Base-by-base conservation (phyloP, 2,329 filamentous ascomycete species). In the Tolypocladium endophyticum region DNA sequence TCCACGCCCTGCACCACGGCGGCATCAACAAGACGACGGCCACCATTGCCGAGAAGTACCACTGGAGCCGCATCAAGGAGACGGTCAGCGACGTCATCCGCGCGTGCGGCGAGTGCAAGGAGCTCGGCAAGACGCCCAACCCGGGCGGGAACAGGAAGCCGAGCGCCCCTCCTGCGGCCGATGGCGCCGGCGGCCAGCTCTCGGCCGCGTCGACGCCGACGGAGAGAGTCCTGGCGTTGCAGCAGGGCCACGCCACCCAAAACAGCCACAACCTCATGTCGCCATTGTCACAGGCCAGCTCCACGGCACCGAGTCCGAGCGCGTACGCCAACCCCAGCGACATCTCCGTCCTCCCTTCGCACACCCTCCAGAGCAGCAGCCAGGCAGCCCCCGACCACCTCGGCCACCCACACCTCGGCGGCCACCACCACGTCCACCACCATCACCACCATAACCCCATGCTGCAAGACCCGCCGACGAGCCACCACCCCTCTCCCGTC, bases 21-120 rank as follows among this genome's bases (percentile, higher is more conserved):
- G 94, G 94, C 57, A 97, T 97, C 79, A 99, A 99, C 79, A 97
- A 97, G 78, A 97, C 93, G 0, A 97, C 93, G 1, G 92, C 93
- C 25, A 88, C 87, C 25, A 96, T 99, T 68, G 91, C 93, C 14
- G 90, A 97, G 71, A 89, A 88, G 69, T 97, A 93, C 71, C 94
- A 97, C 75, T 99, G 94, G 94, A 92, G 95, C 55, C 85, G 93
- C 62, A 97, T 97, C 77, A 99, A 97, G 73, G 92, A 97, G 75
- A 97, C 93, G 0, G 94, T 97, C 62, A 94, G 89, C 71, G 87
- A 93, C 71, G 92, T 96, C 67, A 96, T 97, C 74, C 88, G 90
- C 67, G 93, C 94, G 68, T 99, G 94, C 74, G 77, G 83, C 9
- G 87, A 96, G 71, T 97, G 93, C 77, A 96, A 93, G 74, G 91